Evolutionary conservation across 176 grass and related monocot genomes (phyloP), one percentile per base, ranked within the genome.

Genomic region (Ampelocalamus luodianensis): DNA sequence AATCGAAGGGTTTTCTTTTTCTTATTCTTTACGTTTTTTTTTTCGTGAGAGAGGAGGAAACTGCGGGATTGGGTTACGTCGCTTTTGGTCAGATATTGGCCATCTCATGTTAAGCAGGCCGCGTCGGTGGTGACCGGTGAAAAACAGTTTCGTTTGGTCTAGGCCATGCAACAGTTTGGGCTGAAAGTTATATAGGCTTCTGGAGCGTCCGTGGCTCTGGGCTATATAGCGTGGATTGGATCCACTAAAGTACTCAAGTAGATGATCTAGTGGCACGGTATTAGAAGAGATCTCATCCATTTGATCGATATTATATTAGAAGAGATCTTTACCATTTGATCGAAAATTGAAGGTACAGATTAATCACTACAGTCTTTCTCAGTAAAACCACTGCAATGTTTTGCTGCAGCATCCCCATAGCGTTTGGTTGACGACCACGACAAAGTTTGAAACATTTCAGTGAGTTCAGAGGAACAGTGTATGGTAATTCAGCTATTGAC

Each of bases 381-480:
- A n/a, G n/a, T n/a, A n/a, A n/a, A n/a, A n/a, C n/a, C n/a, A n/a
- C n/a, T n/a, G n/a, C n/a, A n/a, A n/a, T n/a, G n/a, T n/a, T n/a
- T n/a, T n/a, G n/a, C n/a, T n/a, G n/a, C n/a, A n/a, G n/a, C n/a
- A n/a, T n/a, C n/a, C n/a, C n/a, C n/a, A n/a, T n/a, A n/a, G 22
- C 11, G 9, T 24, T 59, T 24, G 22, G n/a, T 60, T 1, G 9
- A 60, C 11, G 12, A 62, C 10, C 60, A 14, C 24, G 6, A 0
- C 24, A 56, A 23, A 13, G 42, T 11, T 1, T 24, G 8, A 26
- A 70, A 6, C 49, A 27, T 81, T 56, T 27, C 36, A 3, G 65
- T 58, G 36, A 58, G 45, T 50, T 71, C 67, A 60, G 68, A 58
- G 39, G 42, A 60, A 80, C 29, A 45, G 67, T 61, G 11, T 44